A percentile compares a stretch with the other conserved stretches of the same genome.
Conservation (phyloP, 371 early-diverging fungal genomes). For the Astathelohania contejeani region DNA sequence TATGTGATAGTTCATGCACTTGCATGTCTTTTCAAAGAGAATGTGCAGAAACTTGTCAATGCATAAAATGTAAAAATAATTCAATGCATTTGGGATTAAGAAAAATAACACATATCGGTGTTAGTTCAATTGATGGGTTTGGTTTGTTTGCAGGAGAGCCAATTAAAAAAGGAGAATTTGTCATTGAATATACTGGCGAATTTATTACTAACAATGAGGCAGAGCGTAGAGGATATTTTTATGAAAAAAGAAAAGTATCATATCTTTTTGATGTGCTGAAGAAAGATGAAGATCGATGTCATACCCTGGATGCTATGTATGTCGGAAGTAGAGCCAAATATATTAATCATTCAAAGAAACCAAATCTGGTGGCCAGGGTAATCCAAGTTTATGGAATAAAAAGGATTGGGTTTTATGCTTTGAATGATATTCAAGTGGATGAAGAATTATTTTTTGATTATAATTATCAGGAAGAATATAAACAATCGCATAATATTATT, state of each 20-base stretch:
- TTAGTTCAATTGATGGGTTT: constrained; percentile 54
- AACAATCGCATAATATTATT: constrained; percentile 31
- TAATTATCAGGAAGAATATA: constrained; percentile 27
- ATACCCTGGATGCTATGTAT: constrained; percentile 35
- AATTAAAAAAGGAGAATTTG: constrained; percentile 56
- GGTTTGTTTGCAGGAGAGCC: constrained; percentile 58
- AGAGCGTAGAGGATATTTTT: constrained; percentile 40
- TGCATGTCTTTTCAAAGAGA: constrained; percentile 21
- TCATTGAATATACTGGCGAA: constrained; percentile 72
- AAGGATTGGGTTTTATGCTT: constrained; percentile 32
- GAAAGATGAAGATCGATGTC: neutral
- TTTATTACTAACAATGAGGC: constrained; percentile 55
- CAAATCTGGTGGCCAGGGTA: constrained; percentile 19
- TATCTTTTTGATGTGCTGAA: constrained; percentile 41
- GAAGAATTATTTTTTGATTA: constrained; percentile 47
- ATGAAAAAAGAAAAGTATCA: constrained; percentile 33
- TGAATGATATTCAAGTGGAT: constrained; percentile 27
- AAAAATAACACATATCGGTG: constrained; percentile 7
- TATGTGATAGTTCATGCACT: constrained; percentile 12
- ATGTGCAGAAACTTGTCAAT: constrained; percentile 22
- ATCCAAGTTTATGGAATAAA: constrained; percentile 13
- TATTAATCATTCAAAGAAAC: constrained; percentile 40
- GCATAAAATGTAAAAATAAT: constrained; percentile 13
- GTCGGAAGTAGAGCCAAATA: constrained; percentile 43
- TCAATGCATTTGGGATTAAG: neutral